Base-by-base conservation (phyloP, 2,329 filamentous ascomycete genomes). In the Pestalotiopsis sp. region DNA sequence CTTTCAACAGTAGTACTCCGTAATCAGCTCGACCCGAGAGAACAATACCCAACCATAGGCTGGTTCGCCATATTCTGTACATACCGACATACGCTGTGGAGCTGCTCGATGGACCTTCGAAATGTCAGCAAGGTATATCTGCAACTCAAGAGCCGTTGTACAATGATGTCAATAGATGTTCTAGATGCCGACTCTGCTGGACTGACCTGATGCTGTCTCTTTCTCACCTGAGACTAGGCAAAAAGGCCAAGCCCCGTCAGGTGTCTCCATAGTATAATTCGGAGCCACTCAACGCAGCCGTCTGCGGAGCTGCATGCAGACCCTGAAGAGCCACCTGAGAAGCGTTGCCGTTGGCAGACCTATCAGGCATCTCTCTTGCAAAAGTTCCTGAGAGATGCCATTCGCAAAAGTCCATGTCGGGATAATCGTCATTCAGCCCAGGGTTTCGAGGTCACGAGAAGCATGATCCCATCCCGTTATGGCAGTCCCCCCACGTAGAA, bases 201-300 rank as follows among this genome's bases (percentile, higher is more conserved):
- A 52, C 45, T 52, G 17, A 49, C 41, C 41, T 27, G 45, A 45
- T 38, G 39, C 23, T 36, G 41, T 45, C 49, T 6, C 41, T 36
- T 23, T 23, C 63, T 66, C 63, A 74, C 82, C 70, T 82, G 80
- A 69, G 57, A 59, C 57, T 59, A 59, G 45, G 45, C 57, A 31
- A 36, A 36, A 9, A 17, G 27, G 57, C 57, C 57, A 59, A 59
- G 57, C 57, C 57, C 17, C 20, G 45, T 52, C 45, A 52, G 45
- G 45, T 52, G 45, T 52, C 45, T 52, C 45, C 45, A 20, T 52
- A n/a, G n/a, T 20, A 52, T 52, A 52, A 52, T 20, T 52, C 45
- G 17, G 45, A 52, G 14, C 45, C 45, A 52, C 45, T 52, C 7
- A 52, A 23, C 14, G 17, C 17, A 20, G 45, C 11, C 20, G 20